phyloP scores from a whole-genome alignment of 768 basidiomycete genomes.

The Serpula lacrymans region DNA sequence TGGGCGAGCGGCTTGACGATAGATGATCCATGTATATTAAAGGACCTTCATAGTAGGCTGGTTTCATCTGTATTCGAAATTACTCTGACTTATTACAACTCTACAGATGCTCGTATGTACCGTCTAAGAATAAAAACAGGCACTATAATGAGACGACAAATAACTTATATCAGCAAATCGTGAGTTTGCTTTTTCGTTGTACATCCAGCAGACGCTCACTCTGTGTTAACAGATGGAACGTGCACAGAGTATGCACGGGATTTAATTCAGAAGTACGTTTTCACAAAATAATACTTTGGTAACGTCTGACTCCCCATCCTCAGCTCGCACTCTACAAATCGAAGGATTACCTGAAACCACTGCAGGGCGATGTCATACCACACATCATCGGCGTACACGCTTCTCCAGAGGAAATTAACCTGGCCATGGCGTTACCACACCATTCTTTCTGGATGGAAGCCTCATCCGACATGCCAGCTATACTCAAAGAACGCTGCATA shows the following conservation, averaged over 20 bases:
- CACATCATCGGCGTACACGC: constrained; percentile 48
- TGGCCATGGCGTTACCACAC: constrained; percentile 55
- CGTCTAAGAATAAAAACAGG: constrained; percentile 35
- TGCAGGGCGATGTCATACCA: constrained; percentile 55
- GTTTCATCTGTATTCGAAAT: no score
- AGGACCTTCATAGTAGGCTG: no score
- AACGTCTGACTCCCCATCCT: constrained; percentile 7
- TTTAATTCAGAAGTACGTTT: constrained; percentile 36
- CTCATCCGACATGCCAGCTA: constrained; percentile 50
- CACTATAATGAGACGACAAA: constrained; percentile 18
- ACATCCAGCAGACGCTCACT: constrained; percentile 5
- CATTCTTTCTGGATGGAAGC: constrained; percentile 61
- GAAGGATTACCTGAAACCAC: constrained; percentile 39
- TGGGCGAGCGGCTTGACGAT: constrained; percentile 26
- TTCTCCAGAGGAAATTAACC: constrained; percentile 33
- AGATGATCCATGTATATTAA: constrained; percentile 24
- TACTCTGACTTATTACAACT: constrained; percentile 6
- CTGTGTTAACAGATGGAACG: constrained; percentile 27
- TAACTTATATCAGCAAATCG: constrained; percentile 37
- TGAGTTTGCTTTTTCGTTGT: constrained; percentile 13
- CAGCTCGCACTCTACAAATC: constrained; percentile 54
- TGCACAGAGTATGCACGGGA: constrained; percentile 33
- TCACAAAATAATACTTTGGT: background rate
- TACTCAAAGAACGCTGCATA: constrained; percentile 51
- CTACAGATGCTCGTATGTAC: constrained; percentile 33